Evolutionary conservation across 495 filamentous ascomycete species (phyloP), one percentile per base, ranked within the genome.

Genomic region (Penicillium coprophilum): DNA sequence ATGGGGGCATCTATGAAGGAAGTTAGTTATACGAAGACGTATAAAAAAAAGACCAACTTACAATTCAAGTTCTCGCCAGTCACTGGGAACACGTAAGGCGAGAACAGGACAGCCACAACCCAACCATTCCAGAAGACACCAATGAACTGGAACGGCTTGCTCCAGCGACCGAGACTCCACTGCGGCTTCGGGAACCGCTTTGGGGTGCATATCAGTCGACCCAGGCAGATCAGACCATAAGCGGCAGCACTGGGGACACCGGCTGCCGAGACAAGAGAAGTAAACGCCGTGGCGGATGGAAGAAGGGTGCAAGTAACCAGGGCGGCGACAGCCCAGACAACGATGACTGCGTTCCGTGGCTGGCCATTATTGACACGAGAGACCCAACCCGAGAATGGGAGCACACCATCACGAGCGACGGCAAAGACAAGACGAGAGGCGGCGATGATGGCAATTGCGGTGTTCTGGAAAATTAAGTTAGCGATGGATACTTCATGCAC

Each of bases 391-490:
- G 79, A 80, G 69, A 82, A 82, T 5, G 80, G 80, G 23, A 83
- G 74, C 27, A 81, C 80, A 34, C 79, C 79, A 58, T 83, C 80
- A 40, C 80, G 75, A 39, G 80, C 79, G 23, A 83, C 78, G 34
- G 80, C 80, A 65, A 80, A 83, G 63, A 82, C 78, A 15, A 83
- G 72, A 39, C 80, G 78, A 31, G 79, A 83, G n/a, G 77, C 77
- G 24, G 80, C 79, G 46, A 79, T 73, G 47, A 80, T 78, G 34
- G 80, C 80, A 43, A 82, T 74, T 3, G 80, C 79, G 11, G 78
- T 81, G 66, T 83, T 83, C 75, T 77, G 59, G 43, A 23, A 13
- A 50, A 50, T 9, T 28, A 30, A 13, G 8, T 40, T 44, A 46
- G 57, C 55, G 44, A 57, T 51, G 40, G 4, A 39, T 27, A 3